A percentile compares a stretch with the other conserved stretches of the same genome.
phyloP scores from a whole-genome alignment of 192 early-diverging fungal genomes.

The Helicostylum pulchrum region DNA sequence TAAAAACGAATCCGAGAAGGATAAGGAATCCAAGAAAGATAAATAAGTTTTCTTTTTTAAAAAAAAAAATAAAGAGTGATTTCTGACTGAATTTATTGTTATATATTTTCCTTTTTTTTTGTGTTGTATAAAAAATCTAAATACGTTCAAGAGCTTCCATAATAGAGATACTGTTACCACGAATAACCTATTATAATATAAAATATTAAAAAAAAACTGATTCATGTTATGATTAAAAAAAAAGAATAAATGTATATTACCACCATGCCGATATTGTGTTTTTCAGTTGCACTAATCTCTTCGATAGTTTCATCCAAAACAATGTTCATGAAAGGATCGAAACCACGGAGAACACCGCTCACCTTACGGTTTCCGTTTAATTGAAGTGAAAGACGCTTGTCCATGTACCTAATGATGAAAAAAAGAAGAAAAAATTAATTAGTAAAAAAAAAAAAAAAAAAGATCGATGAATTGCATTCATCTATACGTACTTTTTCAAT shows the following conservation, averaged over 20 bases:
- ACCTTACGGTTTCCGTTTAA: conserved; percentile 90
- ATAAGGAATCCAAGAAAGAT: conserved; percentile 5
- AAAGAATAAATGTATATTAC: conserved; percentile 59
- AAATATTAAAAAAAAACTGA: not conserved
- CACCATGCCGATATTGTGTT: conserved; percentile 81
- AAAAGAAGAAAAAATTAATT: not conserved
- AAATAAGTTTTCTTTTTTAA: not conserved
- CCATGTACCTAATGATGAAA: conserved; percentile 66
- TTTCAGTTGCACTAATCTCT: conserved; percentile 65
- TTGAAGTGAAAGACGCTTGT: conserved; percentile 88
- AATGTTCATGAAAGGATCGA: conserved; percentile 99
- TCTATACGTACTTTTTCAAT: conserved; percentile 37
- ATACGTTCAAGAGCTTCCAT: conserved; percentile 71
- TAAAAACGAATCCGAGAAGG: conserved; percentile 19
- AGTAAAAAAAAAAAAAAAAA: conserved; percentile 3
- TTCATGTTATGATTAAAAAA: not conserved
- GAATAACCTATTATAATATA: conserved; percentile 50
- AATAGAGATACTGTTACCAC: conserved; percentile 72
- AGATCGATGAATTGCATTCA: not conserved
- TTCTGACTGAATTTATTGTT: not conserved
- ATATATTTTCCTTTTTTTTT: not conserved
- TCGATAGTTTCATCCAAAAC: conserved; percentile 92
- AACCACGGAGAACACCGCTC: conserved; percentile 96
- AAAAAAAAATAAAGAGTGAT: not conserved
- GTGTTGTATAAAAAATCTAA: conserved; percentile 14